Base-by-base conservation (phyloP, 192 early-diverging fungal genomes). In the Physocladia obscura region DNA sequence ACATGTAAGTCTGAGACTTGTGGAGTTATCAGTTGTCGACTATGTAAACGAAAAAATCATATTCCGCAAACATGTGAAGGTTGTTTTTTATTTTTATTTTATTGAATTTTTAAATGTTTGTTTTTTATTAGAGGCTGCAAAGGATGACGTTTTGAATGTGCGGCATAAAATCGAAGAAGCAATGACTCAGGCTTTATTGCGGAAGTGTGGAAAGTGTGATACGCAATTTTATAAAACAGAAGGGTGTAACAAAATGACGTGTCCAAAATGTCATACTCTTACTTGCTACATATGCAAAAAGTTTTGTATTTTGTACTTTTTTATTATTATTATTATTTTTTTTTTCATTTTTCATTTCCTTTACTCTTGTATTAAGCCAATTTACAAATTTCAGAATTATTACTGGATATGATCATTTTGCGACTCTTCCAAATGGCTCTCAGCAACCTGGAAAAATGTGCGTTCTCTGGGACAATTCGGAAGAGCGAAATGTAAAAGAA, bases 181-280 rank as follows among this genome's bases (percentile, higher is more conserved):
- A 21, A 84, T 85, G 84, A 80, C 84, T 13, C 64, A 82, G 35
- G 85, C 85, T 2, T 57, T 87, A 50, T 69, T 87, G 22, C 67
- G 85, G 21, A 75, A 77, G 54, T 87, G 85, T 62, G 74, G 80
- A 5, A 79, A 82, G 49, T 87, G 85, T 69, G 74, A 57, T 15
- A 58, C 67, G 1, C 58, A 78, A 30, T 83, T 75, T 50, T 75
- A 69, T 62, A 85, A 84, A 67, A 48, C 31, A 22, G 62, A 74
- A 36, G 73, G 73, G 13, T 87, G 85, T 65, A 87, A 87, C 73
- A 84, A 84, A 48, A 87, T 87, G 85, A 81, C 74, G 5, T 87
- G 85, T 49, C 61, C 75, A 11, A 49, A 78, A 34, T 79, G 85
- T 22, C 60, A 69, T 5, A 62, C 70, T 2, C n/a, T 52, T 2